Percentiles rank a stretch among this genome's conserved stretches.
Conservation (phyloP, 371 early-diverging fungal species). For the Nematocida sp. region DNA sequence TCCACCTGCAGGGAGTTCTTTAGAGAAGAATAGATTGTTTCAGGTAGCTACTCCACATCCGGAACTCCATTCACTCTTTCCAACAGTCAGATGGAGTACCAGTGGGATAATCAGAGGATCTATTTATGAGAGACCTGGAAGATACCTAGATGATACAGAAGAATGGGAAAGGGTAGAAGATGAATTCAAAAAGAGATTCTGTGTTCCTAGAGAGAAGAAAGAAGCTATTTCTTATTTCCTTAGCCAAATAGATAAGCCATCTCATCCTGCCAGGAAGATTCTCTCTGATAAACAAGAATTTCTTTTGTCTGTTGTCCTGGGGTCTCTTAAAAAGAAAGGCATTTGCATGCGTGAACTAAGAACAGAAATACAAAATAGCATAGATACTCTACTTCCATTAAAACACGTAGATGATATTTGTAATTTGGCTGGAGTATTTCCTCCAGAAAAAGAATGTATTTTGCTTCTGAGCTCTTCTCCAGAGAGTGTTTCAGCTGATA, state of each 20-base stretch:
- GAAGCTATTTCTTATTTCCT: too few species aligned
- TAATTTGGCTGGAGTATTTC: slow-evolving; percentile 29
- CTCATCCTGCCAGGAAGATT: too few species aligned
- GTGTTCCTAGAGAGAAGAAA: background rate
- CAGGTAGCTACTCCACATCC: too few species aligned
- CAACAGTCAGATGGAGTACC: slow-evolving; percentile 25
- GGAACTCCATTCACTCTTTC: too few species aligned
- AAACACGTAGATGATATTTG: background rate
- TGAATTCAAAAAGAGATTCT: slow-evolving; percentile 25
- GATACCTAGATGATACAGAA: background rate
- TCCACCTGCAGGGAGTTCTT: background rate
- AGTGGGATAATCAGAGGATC: background rate
- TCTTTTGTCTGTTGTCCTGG: slow-evolving; percentile 38
- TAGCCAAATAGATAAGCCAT: too few species aligned
- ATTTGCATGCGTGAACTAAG: background rate
- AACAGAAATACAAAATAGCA: background rate
- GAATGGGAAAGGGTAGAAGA: slow-evolving; percentile 26
- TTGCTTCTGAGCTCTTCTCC: background rate
- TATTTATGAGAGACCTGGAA: background rate
- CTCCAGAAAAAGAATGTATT: slow-evolving; percentile 3
- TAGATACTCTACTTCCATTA: background rate
- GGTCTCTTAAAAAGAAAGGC: slow-evolving; percentile 1
- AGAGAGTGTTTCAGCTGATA: background rate
- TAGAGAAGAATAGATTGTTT: too few species aligned
- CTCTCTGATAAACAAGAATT: slow-evolving; percentile 42